Evolutionary conservation across 805 yeast genomes (phyloP).

Genomic region (Candida sonorensis): DNA sequence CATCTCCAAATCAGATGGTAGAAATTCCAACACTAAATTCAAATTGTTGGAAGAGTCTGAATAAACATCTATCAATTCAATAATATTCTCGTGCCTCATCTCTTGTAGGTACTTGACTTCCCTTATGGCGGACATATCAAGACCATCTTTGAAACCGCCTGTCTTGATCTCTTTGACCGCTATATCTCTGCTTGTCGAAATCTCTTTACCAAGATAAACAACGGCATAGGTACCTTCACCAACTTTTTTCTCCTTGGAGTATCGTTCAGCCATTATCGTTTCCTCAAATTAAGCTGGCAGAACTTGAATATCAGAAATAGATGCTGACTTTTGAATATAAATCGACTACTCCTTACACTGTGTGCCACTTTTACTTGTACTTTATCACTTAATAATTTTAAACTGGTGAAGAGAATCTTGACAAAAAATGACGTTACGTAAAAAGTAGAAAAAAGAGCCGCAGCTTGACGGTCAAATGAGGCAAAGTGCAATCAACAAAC

Average conservation of each 20-base stretch:
- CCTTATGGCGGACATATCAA: constrained; percentile 96
- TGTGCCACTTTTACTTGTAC: too few species aligned
- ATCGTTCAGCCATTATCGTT: constrained; percentile 16
- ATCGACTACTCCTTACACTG: too few species aligned
- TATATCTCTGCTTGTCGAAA: constrained; percentile 48
- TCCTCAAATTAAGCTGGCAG: not conserved
- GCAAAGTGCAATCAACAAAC: too few species aligned
- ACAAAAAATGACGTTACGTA: too few species aligned
- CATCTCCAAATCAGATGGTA: constrained; percentile 89
- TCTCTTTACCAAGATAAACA: constrained; percentile 76
- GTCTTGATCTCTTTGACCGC: constrained; percentile 96
- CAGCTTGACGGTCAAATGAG: not conserved
- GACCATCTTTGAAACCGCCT: constrained; percentile 89
- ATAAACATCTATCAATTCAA: constrained; percentile 84
- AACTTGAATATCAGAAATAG: too few species aligned
- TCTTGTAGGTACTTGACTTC: constrained; percentile 89
- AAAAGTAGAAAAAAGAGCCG: too few species aligned
- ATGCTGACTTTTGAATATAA: too few species aligned
- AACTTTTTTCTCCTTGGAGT: constrained; percentile 65
- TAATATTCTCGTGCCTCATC: constrained; percentile 68
- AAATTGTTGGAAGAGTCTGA: constrained; percentile 54
- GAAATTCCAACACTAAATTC: constrained; percentile 85
- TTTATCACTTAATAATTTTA: too few species aligned
- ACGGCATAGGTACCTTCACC: constrained; percentile 99
- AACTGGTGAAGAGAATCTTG: too few species aligned